phyloP scores from a whole-genome alignment of 2,329 filamentous ascomycete species.

The Diaporthe australafricana region DNA sequence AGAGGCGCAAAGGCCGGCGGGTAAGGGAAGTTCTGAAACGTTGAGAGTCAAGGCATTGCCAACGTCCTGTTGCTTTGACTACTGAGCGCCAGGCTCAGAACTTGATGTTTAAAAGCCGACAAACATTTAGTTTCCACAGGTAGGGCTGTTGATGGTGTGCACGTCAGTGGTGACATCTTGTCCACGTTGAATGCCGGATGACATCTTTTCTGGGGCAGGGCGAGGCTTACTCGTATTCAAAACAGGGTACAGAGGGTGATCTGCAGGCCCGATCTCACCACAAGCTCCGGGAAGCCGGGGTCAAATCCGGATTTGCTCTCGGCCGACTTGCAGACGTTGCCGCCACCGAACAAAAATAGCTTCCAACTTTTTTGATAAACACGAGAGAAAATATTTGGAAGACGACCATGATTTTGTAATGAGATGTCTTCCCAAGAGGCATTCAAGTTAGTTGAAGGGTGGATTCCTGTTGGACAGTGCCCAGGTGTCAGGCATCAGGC shows the following conservation, averaged over 20 bases:
- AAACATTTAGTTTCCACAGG: neutral
- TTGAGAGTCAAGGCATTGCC: constrained; percentile 32
- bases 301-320: constrained; percentile 31
- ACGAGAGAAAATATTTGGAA: neutral
- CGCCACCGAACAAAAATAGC: constrained; percentile 20
- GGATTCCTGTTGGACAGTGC: constrained; percentile 9
- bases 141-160: neutral
- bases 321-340: constrained; percentile 18
- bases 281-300: constrained; percentile 28
- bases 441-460: neutral
- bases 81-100: constrained; percentile 33
- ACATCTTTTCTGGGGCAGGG: constrained; percentile 16
- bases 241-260: constrained; percentile 32
- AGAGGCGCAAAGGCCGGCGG: neutral
- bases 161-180: neutral
- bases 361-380: neutral
- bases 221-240: constrained; percentile 34
- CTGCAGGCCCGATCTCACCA: constrained; percentile 23
- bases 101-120: neutral
- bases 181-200: constrained; percentile 16
- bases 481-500: constrained; percentile 30
- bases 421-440: neutral
- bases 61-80: neutral
- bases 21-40: neutral
- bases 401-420: neutral